A percentile compares a stretch with the other conserved stretches of the same genome.
Evolutionary conservation across 1,284 basidiomycete genomes (phyloP).

Genomic region (Thecaphora thlaspeos): DNA sequence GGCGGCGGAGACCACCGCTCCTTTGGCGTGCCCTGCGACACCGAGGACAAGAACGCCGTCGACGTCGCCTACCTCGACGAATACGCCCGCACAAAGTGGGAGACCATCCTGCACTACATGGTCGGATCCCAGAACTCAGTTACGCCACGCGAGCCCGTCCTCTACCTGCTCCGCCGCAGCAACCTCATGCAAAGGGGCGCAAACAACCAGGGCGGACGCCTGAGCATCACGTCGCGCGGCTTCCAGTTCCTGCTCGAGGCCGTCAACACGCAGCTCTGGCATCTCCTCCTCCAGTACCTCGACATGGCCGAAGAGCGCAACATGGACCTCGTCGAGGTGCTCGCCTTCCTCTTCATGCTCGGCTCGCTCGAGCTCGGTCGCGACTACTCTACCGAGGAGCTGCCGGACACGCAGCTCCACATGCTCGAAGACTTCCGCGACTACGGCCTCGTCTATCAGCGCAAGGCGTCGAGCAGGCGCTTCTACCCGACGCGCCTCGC

Average conservation of each 20-base stretch:
- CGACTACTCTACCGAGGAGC: constrained; percentile 75
- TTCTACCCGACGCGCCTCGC: constrained; percentile 96
- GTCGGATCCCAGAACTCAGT: constrained; percentile 79
- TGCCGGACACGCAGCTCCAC: constrained; percentile 76
- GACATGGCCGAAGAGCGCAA: constrained; percentile 49
- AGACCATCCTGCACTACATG: constrained; percentile 98
- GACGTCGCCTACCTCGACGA: constrained; percentile 72
- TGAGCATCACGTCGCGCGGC: constrained; percentile 84
- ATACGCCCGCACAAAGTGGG: constrained; percentile 90
- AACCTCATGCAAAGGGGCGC: constrained; percentile 70
- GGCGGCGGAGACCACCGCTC: constrained; percentile 80
- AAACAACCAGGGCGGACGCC: constrained; percentile 1
- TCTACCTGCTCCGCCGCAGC: constrained; percentile 78
- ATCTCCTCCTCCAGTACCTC: constrained; percentile 81
- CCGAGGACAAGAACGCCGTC: constrained; percentile 57
- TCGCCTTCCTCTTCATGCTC: constrained; percentile 78
- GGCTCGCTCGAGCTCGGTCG: constrained; percentile 50
- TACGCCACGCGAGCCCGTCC: constrained; percentile 76
- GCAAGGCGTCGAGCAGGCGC: constrained; percentile 61
- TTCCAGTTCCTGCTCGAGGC: constrained; percentile 96
- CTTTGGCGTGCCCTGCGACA: constrained; percentile 78
- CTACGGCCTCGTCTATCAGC: constrained; percentile 82
- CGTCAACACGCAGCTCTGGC: constrained; percentile 97
- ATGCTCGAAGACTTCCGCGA: constrained; percentile 89
- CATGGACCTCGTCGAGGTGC: constrained; percentile 86